Conservation (phyloP, 2,329 filamentous ascomycete species). For the Penicillium italicum region DNA sequence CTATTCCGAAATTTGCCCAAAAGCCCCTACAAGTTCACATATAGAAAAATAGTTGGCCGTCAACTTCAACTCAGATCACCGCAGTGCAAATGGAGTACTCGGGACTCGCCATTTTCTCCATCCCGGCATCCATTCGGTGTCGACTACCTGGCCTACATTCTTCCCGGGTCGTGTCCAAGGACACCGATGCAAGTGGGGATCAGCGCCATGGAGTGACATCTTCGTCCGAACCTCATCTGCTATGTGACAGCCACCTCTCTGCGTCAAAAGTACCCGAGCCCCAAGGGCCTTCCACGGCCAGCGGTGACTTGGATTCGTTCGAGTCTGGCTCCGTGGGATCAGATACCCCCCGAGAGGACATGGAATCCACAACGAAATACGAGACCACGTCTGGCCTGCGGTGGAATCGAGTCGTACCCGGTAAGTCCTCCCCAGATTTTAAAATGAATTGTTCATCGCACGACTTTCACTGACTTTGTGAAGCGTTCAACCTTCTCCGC, state of each 20-base stretch:
- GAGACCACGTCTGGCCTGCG: constrained; percentile 32
- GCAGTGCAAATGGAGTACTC: constrained; percentile 18
- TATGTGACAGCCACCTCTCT: constrained; percentile 1
- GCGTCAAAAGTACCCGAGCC: neutral
- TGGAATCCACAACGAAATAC: constrained; percentile 20
- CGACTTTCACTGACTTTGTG: constrained; percentile 1
- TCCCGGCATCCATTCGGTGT: constrained; percentile 30
- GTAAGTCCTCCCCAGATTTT: constrained; percentile 15
- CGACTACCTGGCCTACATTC: constrained; percentile 26
- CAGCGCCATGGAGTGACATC: constrained; percentile 7
- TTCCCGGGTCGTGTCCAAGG: constrained; percentile 11
- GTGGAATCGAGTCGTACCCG: constrained; percentile 37
- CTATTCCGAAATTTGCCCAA: neutral
- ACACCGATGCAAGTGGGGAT: constrained; percentile 5
- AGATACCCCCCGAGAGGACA: constrained; percentile 9
- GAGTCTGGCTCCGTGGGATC: constrained; percentile 16
- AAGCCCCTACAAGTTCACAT: neutral
- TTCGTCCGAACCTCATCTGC: constrained; percentile 19
- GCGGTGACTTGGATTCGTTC: constrained; percentile 18
- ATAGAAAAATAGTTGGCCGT: neutral
- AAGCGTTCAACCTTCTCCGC: constrained; percentile 37
- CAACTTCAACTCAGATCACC: neutral
- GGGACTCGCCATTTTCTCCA: constrained; percentile 18
- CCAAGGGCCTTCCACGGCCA: constrained; percentile 21
- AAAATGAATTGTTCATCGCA: neutral